Evolutionary conservation across 352 stramenopile species (phyloP), one percentile per base, ranked within the genome.

Genomic region (Globisporangium abappressorium): DNA sequence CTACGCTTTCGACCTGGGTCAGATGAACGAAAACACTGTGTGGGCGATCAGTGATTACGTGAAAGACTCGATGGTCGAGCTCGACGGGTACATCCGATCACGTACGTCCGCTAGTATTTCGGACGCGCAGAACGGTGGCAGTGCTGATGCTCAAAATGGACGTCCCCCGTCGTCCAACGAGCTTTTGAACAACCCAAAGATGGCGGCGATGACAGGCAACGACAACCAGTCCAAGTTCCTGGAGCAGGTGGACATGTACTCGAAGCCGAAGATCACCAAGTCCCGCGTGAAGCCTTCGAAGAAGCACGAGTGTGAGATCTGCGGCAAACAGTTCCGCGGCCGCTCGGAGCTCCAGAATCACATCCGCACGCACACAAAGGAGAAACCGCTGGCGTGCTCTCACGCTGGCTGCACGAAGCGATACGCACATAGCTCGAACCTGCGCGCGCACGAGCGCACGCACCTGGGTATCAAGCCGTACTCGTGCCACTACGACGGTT

Each of bases 381-480:
- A 97, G 69, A 96, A 97, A 68, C 91, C 92, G 28, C 88, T 95
- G 62, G 87, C 91, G 64, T 98, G 92, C 71, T 92, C 83, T 33
- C 93, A 93, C 67, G 77, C 79, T 1, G 87, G 87, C 46, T 98
- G 92, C 70, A 82, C 79, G 22, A 97, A 97, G 70, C 86, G 82
- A 41, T 98, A 97, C 71, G 87, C 86, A 6, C 91, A 98, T 74
- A 95, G 84, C 62, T 95, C 87, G 30, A 98, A 98, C 65, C 71
- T 98, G 46, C 89, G 85, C 26, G 93, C 90, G n/a, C 92, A 98
- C 65, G 90, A 97, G 66, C 89, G 91, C 38, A 95, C 89, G n/a
- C 92, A 98, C 68, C 84, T 87, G 9, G 88, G 87, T 20, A 83
- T 96, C 55, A 97, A 97, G 76, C 92, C 92, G 22, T 97, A 96